Conservation (phyloP, 2,329 filamentous ascomycete genomes). For the Bipolaris gigantea region DNA sequence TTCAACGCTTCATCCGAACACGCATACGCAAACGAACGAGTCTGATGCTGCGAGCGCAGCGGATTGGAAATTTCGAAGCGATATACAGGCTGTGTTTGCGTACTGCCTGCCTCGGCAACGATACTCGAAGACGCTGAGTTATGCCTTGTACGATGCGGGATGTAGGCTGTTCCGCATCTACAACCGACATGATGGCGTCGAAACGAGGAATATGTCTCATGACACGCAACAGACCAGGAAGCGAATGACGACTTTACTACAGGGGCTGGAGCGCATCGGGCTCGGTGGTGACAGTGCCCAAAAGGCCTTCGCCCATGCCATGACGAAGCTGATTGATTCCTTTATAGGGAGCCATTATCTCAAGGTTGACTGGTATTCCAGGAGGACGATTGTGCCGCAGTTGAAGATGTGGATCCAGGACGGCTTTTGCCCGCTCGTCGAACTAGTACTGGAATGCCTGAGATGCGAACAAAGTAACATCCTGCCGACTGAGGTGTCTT, state of each 20-base stretch:
- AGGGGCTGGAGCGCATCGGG: conserved; percentile 65
- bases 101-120: conserved; percentile 60
- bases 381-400: conserved; percentile 60
- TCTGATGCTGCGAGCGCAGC: conserved; percentile 21
- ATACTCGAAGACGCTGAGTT: conserved; percentile 58
- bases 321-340: conserved; percentile 66
- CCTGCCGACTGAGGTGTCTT: conserved; percentile 56
- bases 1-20: conserved; percentile 38
- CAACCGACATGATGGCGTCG: conserved; percentile 30
- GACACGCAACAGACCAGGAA: conserved; percentile 46
- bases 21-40: conserved; percentile 40
- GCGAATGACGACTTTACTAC: conserved; percentile 60
- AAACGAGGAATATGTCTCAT: conserved; percentile 20
- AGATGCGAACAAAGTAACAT: conserved; percentile 33
- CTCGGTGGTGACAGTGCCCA: conserved; percentile 71
- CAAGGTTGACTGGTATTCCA: conserved; percentile 60
- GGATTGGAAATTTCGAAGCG: conserved; percentile 57
- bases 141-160: conserved; percentile 59
- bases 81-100: conserved; percentile 66
- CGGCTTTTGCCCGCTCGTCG: conserved; percentile 65
- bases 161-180: conserved; percentile 50
- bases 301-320: conserved; percentile 70
- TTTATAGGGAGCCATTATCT: conserved; percentile 65
- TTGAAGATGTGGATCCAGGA: conserved; percentile 70
- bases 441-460: conserved; percentile 59